A percentile compares a stretch with the other conserved stretches of the same genome.
phyloP scores from a whole-genome alignment of 306 rosid genomes.

The Pterocarpus macrocarpus region DNA sequence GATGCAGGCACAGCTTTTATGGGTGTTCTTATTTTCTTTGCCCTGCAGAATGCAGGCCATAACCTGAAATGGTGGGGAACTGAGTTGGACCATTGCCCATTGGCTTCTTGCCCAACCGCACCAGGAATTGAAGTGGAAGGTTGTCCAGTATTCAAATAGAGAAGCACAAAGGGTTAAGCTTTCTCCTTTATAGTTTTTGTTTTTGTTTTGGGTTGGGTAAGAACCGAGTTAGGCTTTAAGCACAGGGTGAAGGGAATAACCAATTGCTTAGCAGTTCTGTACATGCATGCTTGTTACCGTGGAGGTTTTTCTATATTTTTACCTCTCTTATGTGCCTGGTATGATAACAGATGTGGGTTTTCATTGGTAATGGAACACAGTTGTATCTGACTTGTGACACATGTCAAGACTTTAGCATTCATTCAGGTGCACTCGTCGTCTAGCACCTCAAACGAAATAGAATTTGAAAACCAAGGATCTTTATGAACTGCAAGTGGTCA shows the following conservation, averaged over 20 bases:
- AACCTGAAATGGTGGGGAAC: constrained; percentile 92
- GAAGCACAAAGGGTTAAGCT: neutral
- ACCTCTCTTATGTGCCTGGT: neutral
- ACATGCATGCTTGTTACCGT: constrained; percentile 31
- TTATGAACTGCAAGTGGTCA: constrained; percentile 13
- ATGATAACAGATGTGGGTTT: neutral
- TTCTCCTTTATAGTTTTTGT: neutral
- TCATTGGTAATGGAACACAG: constrained; percentile 33
- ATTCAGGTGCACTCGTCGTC: neutral
- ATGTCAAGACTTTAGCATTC: constrained; percentile 8
- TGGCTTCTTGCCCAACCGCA: constrained; percentile 91
- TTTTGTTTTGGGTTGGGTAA: constrained; percentile 28
- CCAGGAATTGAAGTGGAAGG: constrained; percentile 82
- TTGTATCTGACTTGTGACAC: neutral
- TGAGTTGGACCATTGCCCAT: constrained; percentile 83
- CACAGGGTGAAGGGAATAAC: constrained; percentile 48
- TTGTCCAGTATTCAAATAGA: constrained; percentile 75
- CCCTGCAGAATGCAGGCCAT: constrained; percentile 72
- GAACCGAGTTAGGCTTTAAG: constrained; percentile 17
- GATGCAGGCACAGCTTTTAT: constrained; percentile 98
- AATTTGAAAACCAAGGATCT: constrained; percentile 3
- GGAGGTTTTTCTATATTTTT: constrained; percentile 3
- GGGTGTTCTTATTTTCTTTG: constrained; percentile 91
- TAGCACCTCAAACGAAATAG: neutral
- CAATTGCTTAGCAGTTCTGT: constrained; percentile 51